Evolutionary conservation across 257 asterid genomes (phyloP).

Genomic region (Pogostemon cablin): DNA sequence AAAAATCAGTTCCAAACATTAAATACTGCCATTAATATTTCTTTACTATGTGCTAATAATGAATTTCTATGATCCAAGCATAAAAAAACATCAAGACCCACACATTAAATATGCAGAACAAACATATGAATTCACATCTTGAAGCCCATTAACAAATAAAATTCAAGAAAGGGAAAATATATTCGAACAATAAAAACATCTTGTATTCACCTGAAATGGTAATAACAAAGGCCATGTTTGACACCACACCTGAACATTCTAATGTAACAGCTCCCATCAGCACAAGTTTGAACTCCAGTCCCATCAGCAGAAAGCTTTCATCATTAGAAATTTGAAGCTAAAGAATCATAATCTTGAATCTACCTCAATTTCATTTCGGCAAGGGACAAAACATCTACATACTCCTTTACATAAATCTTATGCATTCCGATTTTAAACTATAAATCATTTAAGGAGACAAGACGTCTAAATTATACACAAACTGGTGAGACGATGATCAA

Average conservation of each 20-base stretch:
- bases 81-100: neutral
- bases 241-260: slow-evolving; percentile 88
- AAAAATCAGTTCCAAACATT: neutral
- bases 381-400: too few relatives aligned
- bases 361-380: too few relatives aligned
- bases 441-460: too few relatives aligned
- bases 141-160: neutral
- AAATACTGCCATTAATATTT: too few relatives aligned
- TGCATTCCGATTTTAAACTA: too few relatives aligned
- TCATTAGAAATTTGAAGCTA: too few relatives aligned
- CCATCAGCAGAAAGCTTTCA: slow-evolving; percentile 40
- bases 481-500: too few relatives aligned
- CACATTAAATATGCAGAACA: neutral
- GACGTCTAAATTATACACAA: too few relatives aligned
- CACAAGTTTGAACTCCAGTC: slow-evolving; percentile 82
- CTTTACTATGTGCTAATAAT: slow-evolving; percentile 8
- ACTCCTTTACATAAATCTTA: too few relatives aligned
- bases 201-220: slow-evolving; percentile 79
- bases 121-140: neutral
- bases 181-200: neutral
- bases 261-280: slow-evolving; percentile 83
- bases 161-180: neutral
- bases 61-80: slow-evolving; percentile 26
- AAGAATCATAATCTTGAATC: too few relatives aligned
- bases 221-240: slow-evolving; percentile 91